Percentiles rank a stretch among this genome's conserved stretches.
Evolutionary conservation across 345 rosid genomes (phyloP).

Genomic region (Chamaenerion angustifolium): DNA sequence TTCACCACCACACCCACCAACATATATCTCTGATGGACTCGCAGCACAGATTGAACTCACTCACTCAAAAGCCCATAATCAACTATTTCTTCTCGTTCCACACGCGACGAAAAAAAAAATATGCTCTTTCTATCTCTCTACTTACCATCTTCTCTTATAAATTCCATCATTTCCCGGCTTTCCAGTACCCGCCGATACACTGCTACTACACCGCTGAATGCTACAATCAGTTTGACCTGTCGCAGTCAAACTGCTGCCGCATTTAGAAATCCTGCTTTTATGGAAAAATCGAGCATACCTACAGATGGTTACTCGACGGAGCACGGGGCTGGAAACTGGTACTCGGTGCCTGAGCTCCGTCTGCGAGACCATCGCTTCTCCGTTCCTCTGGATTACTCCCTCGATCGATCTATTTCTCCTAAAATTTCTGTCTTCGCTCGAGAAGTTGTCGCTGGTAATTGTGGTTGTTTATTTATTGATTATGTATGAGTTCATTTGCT

Average conservation of each 20-base stretch:
- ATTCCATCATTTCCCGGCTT: not conserved
- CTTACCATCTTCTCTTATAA: conserved; percentile 10
- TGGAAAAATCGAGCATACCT: conserved; percentile 3
- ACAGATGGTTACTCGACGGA: not conserved
- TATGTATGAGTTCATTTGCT: not conserved
- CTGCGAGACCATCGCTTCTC: conserved; percentile 69
- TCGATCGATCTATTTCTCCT: conserved; percentile 18
- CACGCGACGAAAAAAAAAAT: no score
- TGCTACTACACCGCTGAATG: not conserved
- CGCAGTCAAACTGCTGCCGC: not conserved
- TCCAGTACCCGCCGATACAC: not conserved
- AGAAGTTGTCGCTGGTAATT: conserved; percentile 66
- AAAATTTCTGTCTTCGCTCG: conserved; percentile 68
- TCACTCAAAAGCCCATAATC: no score
- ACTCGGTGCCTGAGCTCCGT: conserved; percentile 69
- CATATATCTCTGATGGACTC: no score
- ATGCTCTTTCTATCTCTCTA: not conserved
- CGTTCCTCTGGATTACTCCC: conserved; percentile 67
- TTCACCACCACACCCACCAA: no score
- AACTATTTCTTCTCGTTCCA: no score
- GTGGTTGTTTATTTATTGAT: no score
- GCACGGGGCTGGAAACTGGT: conserved; percentile 55
- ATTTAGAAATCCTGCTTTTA: not conserved
- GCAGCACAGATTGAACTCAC: no score
- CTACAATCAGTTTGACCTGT: not conserved